A percentile compares a stretch with the other conserved stretches of the same genome.
These are phyloP conservation scores for Blastobotrys muscicola DNA, from an alignment of 805 yeast genomes.

Conservation along the genomic window DNA sequence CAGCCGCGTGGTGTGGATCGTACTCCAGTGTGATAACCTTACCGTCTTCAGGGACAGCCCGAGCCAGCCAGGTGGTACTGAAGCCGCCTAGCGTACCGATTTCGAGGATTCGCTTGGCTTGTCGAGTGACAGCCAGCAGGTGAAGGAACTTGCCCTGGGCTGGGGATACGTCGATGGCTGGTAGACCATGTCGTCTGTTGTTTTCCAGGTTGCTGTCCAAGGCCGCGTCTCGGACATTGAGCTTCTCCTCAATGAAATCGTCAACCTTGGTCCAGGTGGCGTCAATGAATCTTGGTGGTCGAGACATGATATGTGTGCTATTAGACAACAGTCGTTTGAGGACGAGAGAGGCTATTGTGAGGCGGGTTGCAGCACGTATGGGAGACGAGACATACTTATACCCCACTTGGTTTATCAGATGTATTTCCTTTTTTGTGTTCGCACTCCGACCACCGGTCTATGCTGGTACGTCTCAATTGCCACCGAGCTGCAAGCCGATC, in stretches of 20 bases:
- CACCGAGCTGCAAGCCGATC: no score
- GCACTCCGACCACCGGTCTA: no score
- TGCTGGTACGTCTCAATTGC: no score
- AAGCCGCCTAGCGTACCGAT: conserved; percentile 12
- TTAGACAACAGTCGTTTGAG: no score
- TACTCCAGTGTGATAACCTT: conserved; percentile 9
- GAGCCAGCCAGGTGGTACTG: conserved; percentile 8
- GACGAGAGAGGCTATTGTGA: no score
- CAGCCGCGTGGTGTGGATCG: conserved; percentile 8
- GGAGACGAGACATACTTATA: no score
- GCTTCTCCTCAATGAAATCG: neutral
- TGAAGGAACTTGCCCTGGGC: conserved; percentile 9
- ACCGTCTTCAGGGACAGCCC: conserved; percentile 7
- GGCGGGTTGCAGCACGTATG: no score
- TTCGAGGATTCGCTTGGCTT: conserved; percentile 9
- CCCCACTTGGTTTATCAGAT: no score
- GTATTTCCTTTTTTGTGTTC: no score
- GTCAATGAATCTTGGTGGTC: no score
- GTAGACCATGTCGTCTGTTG: conserved; percentile 3
- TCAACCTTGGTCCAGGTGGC: neutral
- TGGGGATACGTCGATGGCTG: conserved; percentile 9
- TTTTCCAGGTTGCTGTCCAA: conserved; percentile 5
- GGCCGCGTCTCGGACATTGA: conserved; percentile 4
- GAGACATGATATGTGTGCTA: no score
- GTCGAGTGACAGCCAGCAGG: conserved; percentile 5